phyloP scores from a whole-genome alignment of 495 filamentous ascomycete genomes.

The Penicillium alfredii region DNA sequence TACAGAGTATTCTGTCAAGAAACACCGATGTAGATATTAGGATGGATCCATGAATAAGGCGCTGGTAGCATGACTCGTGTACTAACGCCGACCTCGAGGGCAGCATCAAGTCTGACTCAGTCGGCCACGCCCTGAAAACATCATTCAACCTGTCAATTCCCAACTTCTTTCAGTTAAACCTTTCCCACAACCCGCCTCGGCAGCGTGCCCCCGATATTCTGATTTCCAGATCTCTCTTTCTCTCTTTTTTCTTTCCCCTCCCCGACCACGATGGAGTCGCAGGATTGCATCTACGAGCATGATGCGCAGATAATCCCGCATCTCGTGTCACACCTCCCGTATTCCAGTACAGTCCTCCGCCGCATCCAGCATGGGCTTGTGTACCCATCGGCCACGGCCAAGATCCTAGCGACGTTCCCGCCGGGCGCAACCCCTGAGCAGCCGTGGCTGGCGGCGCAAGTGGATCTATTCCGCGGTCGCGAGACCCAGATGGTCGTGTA shows the following conservation, averaged over 20 bases:
- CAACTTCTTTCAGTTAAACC: too few relatives aligned
- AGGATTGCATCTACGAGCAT: conserved; percentile 39
- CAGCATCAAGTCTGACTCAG: too few relatives aligned
- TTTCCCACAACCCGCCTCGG: too few relatives aligned
- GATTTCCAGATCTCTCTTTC: too few relatives aligned
- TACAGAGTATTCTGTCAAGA: too few relatives aligned
- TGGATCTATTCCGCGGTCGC: conserved; percentile 50
- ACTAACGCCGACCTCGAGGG: too few relatives aligned
- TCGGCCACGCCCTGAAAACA: too few relatives aligned
- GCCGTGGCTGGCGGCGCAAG: conserved; percentile 47
- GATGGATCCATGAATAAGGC: too few relatives aligned
- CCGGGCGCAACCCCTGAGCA: conserved; percentile 14
- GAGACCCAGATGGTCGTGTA: conserved; percentile 60
- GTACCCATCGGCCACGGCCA: conserved; percentile 31
- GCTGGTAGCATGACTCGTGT: too few relatives aligned
- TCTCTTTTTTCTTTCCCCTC: too few relatives aligned
- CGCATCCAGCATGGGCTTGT: conserved; percentile 49
- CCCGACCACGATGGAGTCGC: background rate
- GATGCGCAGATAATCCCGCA: conserved; percentile 33
- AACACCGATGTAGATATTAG: too few relatives aligned
- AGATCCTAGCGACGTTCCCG: conserved; percentile 40
- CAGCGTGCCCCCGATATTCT: too few relatives aligned
- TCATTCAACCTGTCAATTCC: conserved; percentile 15
- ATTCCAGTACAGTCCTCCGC: conserved; percentile 52
- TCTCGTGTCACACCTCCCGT: conserved; percentile 46